Base-by-base conservation (phyloP, 2,329 filamentous ascomycete genomes). In the Piedraia hortae region DNA sequence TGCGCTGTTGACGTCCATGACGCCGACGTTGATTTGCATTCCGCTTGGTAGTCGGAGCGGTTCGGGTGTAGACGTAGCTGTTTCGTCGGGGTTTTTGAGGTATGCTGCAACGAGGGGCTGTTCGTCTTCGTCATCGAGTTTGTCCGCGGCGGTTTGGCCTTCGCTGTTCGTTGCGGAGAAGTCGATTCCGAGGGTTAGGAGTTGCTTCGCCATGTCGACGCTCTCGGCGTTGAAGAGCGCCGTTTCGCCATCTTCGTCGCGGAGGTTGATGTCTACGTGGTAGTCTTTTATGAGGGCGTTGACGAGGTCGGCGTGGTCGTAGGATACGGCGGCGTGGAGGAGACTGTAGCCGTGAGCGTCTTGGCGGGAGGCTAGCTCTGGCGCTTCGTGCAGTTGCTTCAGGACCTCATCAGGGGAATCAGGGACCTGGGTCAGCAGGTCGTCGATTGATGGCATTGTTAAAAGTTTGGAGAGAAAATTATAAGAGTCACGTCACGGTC, bases 321-420 rank as follows among this genome's bases (percentile, higher is more conserved):
- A 97, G 34, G 80, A 91, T 10, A 75, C 69, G 9, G 82, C 77
- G 23, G 85, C 85, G 46, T 97, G 85, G 21, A 93, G 53, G 12
- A 93, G 63, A 20, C 78, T 89, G 51, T 97, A 97, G 37, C 85
- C 85, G 39, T 91, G 72, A 27, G 71, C 65, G 45, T 97, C 85
- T 48, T 89, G 75, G 23, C 59, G 51, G 2, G 66, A 60, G 24
- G 85, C 82, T 23, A 89, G 54, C n/a, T 61, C 48, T 15, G 77
- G 74, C 33, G 77, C 61, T 28, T 65, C 53, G 30, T 62, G 60
- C 23, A 97, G 65, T 33, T 80, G 62, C 26, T 64, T 53, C 29
- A 90, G 54, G 24, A 97, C 62, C 19, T 60, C 55, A 18, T 62
- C 50, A 22, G 70, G 71, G 38, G 77, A 70, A 44, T 90, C 82